Percentiles rank a stretch among this genome's conserved stretches.
Evolutionary conservation across 2,329 filamentous ascomycete species (phyloP).

Genomic region (Fusarium hainanense): DNA sequence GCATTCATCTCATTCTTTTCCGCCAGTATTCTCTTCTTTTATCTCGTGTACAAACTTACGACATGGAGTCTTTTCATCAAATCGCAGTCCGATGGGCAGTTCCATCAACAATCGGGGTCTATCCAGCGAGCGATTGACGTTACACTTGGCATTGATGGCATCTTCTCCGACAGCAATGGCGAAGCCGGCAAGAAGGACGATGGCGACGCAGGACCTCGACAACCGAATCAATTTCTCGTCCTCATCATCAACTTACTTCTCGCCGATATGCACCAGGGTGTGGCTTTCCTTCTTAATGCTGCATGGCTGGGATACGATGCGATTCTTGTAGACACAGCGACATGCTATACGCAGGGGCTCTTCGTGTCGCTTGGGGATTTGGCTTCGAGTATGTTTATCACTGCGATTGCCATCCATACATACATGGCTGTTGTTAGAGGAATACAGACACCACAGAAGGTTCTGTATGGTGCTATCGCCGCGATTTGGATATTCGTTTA

Average conservation of each 20-base stretch:
- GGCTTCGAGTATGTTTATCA: slow-evolving; percentile 74
- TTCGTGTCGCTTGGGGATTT: slow-evolving; percentile 75
- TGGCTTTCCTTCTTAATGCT: slow-evolving; percentile 72
- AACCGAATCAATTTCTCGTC: slow-evolving; percentile 74
- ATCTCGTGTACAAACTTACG: slow-evolving; percentile 48
- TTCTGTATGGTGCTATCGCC: slow-evolving; percentile 62
- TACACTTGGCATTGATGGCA: slow-evolving; percentile 51
- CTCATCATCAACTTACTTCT: slow-evolving; percentile 76
- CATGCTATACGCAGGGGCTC: slow-evolving; percentile 74
- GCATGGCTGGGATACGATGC: slow-evolving; percentile 66
- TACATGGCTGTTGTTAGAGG: slow-evolving; percentile 70
- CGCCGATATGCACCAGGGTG: slow-evolving; percentile 74
- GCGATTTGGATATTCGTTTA: slow-evolving; percentile 70
- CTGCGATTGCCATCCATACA: slow-evolving; percentile 73
- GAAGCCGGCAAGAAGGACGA: not conserved
- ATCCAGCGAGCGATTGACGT: slow-evolving; percentile 49
- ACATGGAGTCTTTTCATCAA: slow-evolving; percentile 46
- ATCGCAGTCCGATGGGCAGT: slow-evolving; percentile 9
- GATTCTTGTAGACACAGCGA: slow-evolving; percentile 63
- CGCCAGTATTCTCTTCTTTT: slow-evolving; percentile 46
- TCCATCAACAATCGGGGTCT: slow-evolving; percentile 14
- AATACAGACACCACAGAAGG: slow-evolving; percentile 61
- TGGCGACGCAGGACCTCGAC: slow-evolving; percentile 38
- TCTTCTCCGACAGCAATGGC: slow-evolving; percentile 42
- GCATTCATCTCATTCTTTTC: slow-evolving; percentile 49